These are phyloP conservation scores for Melanopsichium pennsylvanicum DNA, from an alignment of 1,284 basidiomycete genomes.

Conservation along the genomic window DNA sequence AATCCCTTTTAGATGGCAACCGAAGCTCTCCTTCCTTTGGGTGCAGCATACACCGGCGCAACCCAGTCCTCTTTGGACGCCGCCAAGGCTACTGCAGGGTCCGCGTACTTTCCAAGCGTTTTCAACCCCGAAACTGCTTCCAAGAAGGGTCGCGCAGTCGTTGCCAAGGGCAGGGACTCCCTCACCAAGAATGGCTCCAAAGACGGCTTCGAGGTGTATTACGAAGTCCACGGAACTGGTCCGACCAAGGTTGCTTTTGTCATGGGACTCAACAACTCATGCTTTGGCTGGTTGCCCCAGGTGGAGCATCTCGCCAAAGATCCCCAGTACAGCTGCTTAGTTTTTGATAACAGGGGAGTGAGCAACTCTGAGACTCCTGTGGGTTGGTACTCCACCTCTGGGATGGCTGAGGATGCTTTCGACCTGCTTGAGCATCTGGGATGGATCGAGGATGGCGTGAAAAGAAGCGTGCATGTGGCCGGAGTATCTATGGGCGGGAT, in stretches of 20 bases:
- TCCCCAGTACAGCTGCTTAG: constrained; percentile 72
- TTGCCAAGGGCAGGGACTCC: constrained; percentile 13
- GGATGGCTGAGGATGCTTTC: constrained; percentile 80
- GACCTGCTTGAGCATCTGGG: constrained; percentile 74
- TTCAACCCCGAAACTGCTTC: constrained; percentile 56
- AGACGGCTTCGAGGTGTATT: constrained; percentile 59
- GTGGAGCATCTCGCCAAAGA: constrained; percentile 62
- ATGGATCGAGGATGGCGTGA: constrained; percentile 71
- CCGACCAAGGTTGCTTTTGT: constrained; percentile 53
- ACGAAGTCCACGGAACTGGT: constrained; percentile 64
- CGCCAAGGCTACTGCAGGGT: constrained; percentile 29
- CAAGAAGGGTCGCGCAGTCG: constrained; percentile 39
- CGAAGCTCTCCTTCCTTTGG: constrained; percentile 46
- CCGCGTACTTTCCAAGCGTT: constrained; percentile 51
- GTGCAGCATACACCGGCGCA: constrained; percentile 59
- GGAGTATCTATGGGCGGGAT: constrained; percentile 85
- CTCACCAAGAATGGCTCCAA: constrained; percentile 7
- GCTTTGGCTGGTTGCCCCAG: constrained; percentile 66
- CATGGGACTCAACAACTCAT: constrained; percentile 67
- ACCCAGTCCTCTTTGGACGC: constrained; percentile 39
- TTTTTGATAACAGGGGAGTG: constrained; percentile 87
- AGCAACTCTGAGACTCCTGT: constrained; percentile 77
- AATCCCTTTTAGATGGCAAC: constrained; percentile 29
- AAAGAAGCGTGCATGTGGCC: constrained; percentile 75
- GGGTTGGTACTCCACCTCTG: constrained; percentile 69